Evolutionary conservation across 139 green algal genomes (phyloP).

Genomic region (Ettlia oleoabundans): DNA sequence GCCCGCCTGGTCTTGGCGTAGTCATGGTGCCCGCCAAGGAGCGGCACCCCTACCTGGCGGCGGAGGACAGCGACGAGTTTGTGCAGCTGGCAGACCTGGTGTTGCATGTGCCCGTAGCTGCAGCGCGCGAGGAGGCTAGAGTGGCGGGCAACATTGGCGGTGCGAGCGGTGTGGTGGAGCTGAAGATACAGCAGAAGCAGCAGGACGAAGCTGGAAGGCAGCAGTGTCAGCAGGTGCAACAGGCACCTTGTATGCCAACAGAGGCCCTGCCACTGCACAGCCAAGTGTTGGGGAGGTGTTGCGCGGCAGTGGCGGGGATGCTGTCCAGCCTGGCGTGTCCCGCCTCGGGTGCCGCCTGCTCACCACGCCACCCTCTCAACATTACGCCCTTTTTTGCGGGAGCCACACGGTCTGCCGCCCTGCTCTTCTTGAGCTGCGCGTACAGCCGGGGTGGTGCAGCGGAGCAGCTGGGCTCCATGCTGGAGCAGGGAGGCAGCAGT

Average conservation of each 20-base stretch:
- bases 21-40: no score
- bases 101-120: not conserved
- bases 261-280: slow-evolving; percentile 3
- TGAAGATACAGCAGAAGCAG: not conserved
- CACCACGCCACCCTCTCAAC: not conserved
- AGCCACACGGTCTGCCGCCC: not conserved
- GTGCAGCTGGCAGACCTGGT: slow-evolving; percentile 7
- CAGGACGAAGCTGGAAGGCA: not conserved
- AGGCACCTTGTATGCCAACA: no score
- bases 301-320: not conserved
- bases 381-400: not conserved
- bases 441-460: not conserved
- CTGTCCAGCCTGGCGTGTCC: not conserved
- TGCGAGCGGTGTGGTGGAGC: not conserved
- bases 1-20: no score
- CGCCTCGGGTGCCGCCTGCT: no score
- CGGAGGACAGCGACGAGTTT: slow-evolving; percentile 3
- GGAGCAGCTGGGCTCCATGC: not conserved
- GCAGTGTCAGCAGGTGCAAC: not conserved
- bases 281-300: not conserved
- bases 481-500: no score
- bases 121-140: not conserved
- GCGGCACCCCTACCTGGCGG: not conserved
- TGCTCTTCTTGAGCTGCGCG: slow-evolving; percentile 10
- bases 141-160: not conserved